Base-by-base conservation (phyloP, 805 yeast genomes). In the Ogataea polymorpha region DNA sequence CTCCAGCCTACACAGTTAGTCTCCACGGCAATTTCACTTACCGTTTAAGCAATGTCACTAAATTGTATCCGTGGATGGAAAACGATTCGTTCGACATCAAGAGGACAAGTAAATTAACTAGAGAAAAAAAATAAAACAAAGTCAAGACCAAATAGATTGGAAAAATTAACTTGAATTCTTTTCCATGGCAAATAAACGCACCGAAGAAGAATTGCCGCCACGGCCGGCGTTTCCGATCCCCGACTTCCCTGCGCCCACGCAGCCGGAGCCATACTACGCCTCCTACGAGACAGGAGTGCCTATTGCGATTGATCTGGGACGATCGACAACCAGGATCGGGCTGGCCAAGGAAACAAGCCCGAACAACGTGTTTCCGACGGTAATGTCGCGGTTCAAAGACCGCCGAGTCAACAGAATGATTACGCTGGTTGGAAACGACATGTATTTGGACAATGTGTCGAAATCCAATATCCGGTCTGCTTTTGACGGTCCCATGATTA, bases 301-400 rank as follows among this genome's bases (percentile, higher is more conserved):
- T 2, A 85, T 93, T 39, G 96, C 91, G 11, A 69, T 93, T 8
- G 99, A 93, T 64, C 70, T 93, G 40, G 99, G 98, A 1, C 66
- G 87, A 6, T 70, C 77, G 33, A 59, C 67, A 18, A 64, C 79
- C 31, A 72, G 84, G 52, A 71, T 79, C 1, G 95, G 95, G 0
- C 65, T 79, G 41, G 70, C 80, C 12, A 72, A 68, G 34, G 39
- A 62, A 1, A 6, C 46, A 3, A 42, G 59, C 41, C 83, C 90
- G n/a, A 62, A 77, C n/a, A 72, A 81, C 49, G 71, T 71, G 17
- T 87, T 86, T 51, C 84, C 95, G 2, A 72, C 84, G 0, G 61
- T 81, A 18, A 68, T 86, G 20, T 75, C 97, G 11, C 74, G 84
- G 41, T 85, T 74, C 56, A 74, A 96, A 49, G 98, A 91, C 54